Evolutionary conservation across 2,329 filamentous ascomycete genomes (phyloP), one percentile per base, ranked within the genome.

Genomic region (Byssothecium circinans): DNA sequence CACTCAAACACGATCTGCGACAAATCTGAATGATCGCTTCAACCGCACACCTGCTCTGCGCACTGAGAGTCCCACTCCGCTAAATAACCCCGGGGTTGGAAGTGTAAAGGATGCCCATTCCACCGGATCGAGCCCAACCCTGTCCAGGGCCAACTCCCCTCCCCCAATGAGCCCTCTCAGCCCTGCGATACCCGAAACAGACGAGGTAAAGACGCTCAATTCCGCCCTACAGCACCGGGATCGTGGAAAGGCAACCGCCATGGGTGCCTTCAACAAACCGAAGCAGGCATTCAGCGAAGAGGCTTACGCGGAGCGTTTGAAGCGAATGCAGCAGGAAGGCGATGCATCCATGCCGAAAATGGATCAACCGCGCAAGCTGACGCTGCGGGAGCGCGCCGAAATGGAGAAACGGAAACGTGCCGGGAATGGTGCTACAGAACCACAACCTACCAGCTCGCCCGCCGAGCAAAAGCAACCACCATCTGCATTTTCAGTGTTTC

Each of bases 261-360:
- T 85, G 70, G 83, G 84, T 23, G 75, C 83, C 0, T 87, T 87
- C 68, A 87, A 87, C 55, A 90, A 90, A 64, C 88, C 91, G 1
- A 74, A 76, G 2, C 82, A 86, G 41, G 81, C 84, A 7, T 96
- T 94, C 58, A 89, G 95, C 61, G 91, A 96, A 62, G 83, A 86
- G 17, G 88, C 89, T 62, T 96, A 89, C 61, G 82, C 88, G 4
- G 87, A 95, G 64, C 83, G 90, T 36, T 88, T 95, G 62, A 75
- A 88, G 39, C 88, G 91, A 66, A 82, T 96, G 67, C 88, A 92
- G 54, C 82, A 88, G 61, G 88, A 85, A 22, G 81, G 86, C 20
- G 86, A 87, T 46, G 83, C 82, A 0, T 82, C 86, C 27, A 69
- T 74, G 2, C 43, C 56, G 10, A 55, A 52, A 29, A 36, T 48